Evolutionary conservation across 352 stramenopile species (phyloP).

Genomic region (Pilasporangium apinafurcum): DNA sequence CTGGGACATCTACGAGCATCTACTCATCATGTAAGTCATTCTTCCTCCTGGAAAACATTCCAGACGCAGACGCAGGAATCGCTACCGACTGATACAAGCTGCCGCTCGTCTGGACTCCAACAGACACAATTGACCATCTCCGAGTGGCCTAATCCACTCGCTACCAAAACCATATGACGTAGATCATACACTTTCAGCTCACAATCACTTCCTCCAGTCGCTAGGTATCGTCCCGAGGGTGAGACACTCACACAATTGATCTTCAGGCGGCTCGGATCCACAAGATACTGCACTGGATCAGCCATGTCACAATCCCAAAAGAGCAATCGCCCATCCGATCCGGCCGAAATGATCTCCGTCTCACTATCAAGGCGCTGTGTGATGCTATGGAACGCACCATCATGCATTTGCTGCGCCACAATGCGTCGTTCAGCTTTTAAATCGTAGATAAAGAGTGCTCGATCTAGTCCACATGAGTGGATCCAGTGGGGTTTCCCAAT

Average conservation of each 20-base stretch:
- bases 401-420: conserved; percentile 74
- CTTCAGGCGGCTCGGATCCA: conserved; percentile 34
- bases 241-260: conserved; percentile 45
- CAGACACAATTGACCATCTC: conserved; percentile 60
- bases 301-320: conserved; percentile 89
- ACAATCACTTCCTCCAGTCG: conserved; percentile 74
- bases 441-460: conserved; percentile 89
- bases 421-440: conserved; percentile 80
- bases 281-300: conserved; percentile 58
- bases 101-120: conserved; percentile 89
- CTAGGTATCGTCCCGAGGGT: conserved; percentile 70
- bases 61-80: conserved; percentile 89
- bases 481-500: conserved; percentile 70
- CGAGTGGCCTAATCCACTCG: conserved; percentile 55
- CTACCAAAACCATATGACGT: conserved; percentile 33
- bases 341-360: conserved; percentile 86
- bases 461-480: conserved; percentile 83
- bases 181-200: conserved; percentile 80
- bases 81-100: conserved; percentile 85
- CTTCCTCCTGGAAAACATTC: conserved; percentile 80
- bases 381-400: conserved; percentile 73
- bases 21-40: no score
- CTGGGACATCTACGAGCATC: no score
- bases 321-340: conserved; percentile 74
- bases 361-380: conserved; percentile 86